A percentile compares a stretch with the other conserved stretches of the same genome.
phyloP scores from a whole-genome alignment of 306 rosid species.

The Vigna radiata region DNA sequence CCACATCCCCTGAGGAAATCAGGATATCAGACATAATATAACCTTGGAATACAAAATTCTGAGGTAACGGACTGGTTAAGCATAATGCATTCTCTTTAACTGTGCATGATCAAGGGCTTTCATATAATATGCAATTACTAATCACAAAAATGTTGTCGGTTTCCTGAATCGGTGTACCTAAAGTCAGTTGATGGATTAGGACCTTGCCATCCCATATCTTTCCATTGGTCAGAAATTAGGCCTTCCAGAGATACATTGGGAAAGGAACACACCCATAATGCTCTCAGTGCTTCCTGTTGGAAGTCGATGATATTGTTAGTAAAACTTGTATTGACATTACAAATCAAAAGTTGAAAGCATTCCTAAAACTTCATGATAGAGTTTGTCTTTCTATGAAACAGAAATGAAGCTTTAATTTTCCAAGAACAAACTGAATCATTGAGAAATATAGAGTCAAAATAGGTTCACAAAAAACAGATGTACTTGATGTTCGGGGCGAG shows the following conservation, averaged over 20 bases:
- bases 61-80: constrained; percentile 34
- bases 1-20: constrained; percentile 90
- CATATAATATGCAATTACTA: constrained; percentile 16
- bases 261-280: constrained; percentile 82
- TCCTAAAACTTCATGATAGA: background rate
- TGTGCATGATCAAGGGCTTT: constrained; percentile 2
- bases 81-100: constrained; percentile 29
- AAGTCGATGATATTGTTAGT: constrained; percentile 27
- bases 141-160: background rate
- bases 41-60: constrained; percentile 42
- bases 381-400: background rate
- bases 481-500: constrained; percentile 83
- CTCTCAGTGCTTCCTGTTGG: constrained; percentile 77
- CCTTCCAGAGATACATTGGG: constrained; percentile 75
- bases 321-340: constrained; percentile 9
- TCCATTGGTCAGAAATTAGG: constrained; percentile 93
- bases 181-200: constrained; percentile 97
- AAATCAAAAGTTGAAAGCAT: constrained; percentile 17
- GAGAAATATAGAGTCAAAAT: constrained; percentile 15
- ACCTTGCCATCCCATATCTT: constrained; percentile 99
- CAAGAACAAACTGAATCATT: background rate
- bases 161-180: constrained; percentile 54
- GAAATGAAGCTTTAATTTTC: constrained; percentile 26
- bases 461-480: constrained; percentile 35
- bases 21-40: constrained; percentile 56